A percentile compares a stretch with the other conserved stretches of the same genome.
These are phyloP conservation scores for Capsella rubella DNA, from an alignment of 441 rosid species.

Conservation along the genomic window DNA sequence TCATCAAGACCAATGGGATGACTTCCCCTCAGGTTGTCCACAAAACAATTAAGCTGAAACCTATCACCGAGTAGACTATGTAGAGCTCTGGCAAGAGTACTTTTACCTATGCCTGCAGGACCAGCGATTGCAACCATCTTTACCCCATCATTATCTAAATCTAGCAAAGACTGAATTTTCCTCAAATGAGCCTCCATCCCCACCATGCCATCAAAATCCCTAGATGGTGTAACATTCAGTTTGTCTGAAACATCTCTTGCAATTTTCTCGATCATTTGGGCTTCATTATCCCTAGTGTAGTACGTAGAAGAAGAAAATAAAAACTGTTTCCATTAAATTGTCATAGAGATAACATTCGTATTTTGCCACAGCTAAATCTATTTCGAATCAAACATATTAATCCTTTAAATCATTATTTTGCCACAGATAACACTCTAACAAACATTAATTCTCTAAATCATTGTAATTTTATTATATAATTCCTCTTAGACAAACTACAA, in stretches of 20 bases:
- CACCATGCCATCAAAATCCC: constrained; percentile 20
- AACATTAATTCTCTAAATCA: too few relatives aligned
- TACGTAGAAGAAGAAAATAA: neutral
- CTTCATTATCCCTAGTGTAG: constrained; percentile 30
- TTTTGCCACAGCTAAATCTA: too few relatives aligned
- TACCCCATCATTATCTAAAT: neutral
- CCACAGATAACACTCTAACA: too few relatives aligned
- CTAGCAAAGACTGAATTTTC: neutral
- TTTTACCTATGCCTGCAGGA: too few relatives aligned
- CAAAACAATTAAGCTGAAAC: constrained; percentile 31
- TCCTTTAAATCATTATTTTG: too few relatives aligned
- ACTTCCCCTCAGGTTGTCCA: constrained; percentile 23
- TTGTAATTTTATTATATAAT: too few relatives aligned
- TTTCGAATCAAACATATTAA: too few relatives aligned
- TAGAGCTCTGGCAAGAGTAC: too few relatives aligned
- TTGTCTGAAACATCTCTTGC: constrained; percentile 8
- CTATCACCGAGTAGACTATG: too few relatives aligned
- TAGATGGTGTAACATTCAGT: neutral
- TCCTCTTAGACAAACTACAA: too few relatives aligned
- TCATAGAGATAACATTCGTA: too few relatives aligned
- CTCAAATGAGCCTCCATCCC: constrained; percentile 25
- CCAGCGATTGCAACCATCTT: constrained; percentile 14
- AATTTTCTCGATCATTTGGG: constrained; percentile 17
- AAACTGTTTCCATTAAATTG: neutral
- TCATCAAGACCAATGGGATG: too few relatives aligned